Evolutionary conservation across 805 yeast species (phyloP), one percentile per base, ranked within the genome.

Genomic region (Saturnispora sekii): DNA sequence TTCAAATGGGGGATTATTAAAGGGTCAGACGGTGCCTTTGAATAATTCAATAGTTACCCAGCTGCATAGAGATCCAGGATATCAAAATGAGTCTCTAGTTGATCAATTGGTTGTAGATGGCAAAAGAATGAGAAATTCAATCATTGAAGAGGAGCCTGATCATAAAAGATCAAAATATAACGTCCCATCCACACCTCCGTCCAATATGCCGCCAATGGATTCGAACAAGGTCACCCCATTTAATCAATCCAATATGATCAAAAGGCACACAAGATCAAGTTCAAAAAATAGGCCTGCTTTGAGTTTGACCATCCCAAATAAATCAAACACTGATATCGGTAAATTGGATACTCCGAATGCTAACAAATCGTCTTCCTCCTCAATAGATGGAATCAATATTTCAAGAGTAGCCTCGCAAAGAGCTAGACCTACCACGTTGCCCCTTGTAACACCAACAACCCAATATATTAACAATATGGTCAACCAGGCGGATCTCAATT

Each of bases 291-390:
- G 87, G 48, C 87, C 87, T 1, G 70, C 79, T 1, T 61, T 81
- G 38, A 61, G 84, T 45, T 80, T 81, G 10, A 78, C 77, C 52
- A 81, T 81, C n/a, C 87, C 87, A 1, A 53, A 36, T 14, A 40
- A 39, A 30, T 26, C 42, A 28, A 36, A 39, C 18, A 43, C 33
- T 15, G 18, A 38, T 26, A 46, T 35, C 37, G 32, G n/a, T 14
- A 46, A 48, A 21, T 44, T 41, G 15, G 17, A 34, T 12, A 17
- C 26, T 21, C 26, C 26, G 26, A 21, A 7, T 21, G 30, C 11
- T 29, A 38, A 35, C 32, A 36, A 38, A 14, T 21, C 26, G 26
- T 21, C 26, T 21, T 21, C 26, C 26, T 21, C 26, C 26, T 21
- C 26, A 21, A 21, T 21, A 3, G 26, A 21, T 21, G 26, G 26